Evolutionary conservation across 1,284 basidiomycete genomes (phyloP).

Genomic region (Boletus subluridellus): DNA sequence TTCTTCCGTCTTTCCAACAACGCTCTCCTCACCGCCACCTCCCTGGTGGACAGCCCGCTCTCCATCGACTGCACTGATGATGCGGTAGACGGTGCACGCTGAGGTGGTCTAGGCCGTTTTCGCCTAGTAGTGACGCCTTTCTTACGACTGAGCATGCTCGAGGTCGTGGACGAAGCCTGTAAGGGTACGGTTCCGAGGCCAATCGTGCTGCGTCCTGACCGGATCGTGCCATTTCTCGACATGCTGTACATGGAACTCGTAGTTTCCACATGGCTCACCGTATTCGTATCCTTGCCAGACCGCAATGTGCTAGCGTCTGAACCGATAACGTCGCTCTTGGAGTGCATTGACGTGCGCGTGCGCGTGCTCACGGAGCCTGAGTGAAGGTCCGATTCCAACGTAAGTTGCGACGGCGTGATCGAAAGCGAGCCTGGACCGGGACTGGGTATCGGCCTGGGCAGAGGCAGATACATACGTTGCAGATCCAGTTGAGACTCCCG

Average conservation of each 20-base stretch:
- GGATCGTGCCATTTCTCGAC: constrained; percentile 15
- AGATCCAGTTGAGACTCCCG: constrained; percentile 19
- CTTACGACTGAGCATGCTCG: constrained; percentile 21
- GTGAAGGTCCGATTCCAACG: constrained; percentile 5
- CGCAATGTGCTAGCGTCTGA: not conserved
- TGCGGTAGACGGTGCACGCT: constrained; percentile 32
- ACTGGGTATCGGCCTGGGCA: constrained; percentile 1
- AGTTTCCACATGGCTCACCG: not conserved
- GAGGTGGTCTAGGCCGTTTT: constrained; percentile 23
- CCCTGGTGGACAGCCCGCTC: constrained; percentile 31
- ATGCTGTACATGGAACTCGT: not conserved
- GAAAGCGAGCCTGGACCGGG: constrained; percentile 4
- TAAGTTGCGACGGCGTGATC: constrained; percentile 9
- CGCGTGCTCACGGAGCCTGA: constrained; percentile 4
- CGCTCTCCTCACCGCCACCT: constrained; percentile 36
- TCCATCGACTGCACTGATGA: constrained; percentile 34
- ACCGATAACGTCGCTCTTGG: not conserved
- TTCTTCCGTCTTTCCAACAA: constrained; percentile 37
- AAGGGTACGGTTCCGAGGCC: not conserved
- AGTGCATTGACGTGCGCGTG: not conserved
- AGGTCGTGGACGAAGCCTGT: constrained; percentile 5
- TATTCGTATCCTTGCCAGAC: not conserved
- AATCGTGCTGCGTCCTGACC: constrained; percentile 3
- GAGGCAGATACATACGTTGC: constrained; percentile 4
- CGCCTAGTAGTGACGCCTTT: constrained; percentile 22